Evolutionary conservation across 2,329 filamentous ascomycete species (phyloP), one percentile per base, ranked within the genome.

Genomic region (Plectosphaerella plurivora): DNA sequence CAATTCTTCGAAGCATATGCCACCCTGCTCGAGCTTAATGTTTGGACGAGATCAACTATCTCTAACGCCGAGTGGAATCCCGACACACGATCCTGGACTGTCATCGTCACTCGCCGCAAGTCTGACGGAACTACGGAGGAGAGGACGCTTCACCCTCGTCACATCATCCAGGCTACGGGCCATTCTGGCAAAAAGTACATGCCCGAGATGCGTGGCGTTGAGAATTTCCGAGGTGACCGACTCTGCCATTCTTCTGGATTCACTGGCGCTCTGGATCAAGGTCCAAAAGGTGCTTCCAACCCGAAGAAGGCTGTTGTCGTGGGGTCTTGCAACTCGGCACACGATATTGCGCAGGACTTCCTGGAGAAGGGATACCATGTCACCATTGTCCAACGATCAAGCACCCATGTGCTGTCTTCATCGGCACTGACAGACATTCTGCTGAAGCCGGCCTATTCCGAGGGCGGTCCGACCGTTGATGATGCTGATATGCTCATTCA

Each of bases 321-420:
- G 0, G 87, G 87, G 1, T 84, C 81, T 1, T 87, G 85, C 66
- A 89, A 88, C 65, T 87, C 83, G 0, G 83, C 75, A 6, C 83
- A 87, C 57, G 86, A 89, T 56, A 88, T 89, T 52, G 80, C 83
- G 0, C 84, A 88, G 52, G 83, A 88, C 56, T 88, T 78, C 59
- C 75, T 79, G 36, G 83, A 88, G 59, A 82, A 83, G 47, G 87
- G 87, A 0, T 85, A 84, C 57, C 72, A 82, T 6, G 79, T 89
- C 2, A 89, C 86, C 0, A 84, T 90, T 65, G 76, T 90, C 0
- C 87, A 91, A 67, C 78, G 87, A 6, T 83, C 80, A 1, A 81
- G 77, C 5, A 89, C 87, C 0, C 81, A 78, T 49, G 83, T 90
- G 2, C 72, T 88, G 0, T 80, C 82, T 0, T 82, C 80, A 5